Evolutionary conservation across 352 stramenopile genomes (phyloP), one percentile per base, ranked within the genome.

Genomic region (Phytophthora syringae): DNA sequence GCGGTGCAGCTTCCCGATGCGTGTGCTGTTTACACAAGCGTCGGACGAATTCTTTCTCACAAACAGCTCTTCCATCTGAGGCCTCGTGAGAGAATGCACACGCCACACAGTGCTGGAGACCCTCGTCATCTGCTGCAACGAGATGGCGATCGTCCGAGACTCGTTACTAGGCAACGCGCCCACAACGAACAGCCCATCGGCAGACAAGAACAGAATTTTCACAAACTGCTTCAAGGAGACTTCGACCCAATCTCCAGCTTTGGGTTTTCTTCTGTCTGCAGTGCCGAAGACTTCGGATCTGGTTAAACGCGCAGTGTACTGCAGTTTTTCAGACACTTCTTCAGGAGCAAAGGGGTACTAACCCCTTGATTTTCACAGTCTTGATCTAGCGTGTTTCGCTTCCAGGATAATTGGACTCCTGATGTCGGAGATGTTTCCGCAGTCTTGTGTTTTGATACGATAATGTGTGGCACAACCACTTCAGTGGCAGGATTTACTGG

Each of bases 191-290:
- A 59, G 18, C 6, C 65, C 73, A 15, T 86, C 76, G 1, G 28
- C 21, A 15, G 78, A 82, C 15, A 84, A 30, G 36, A 72, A 72
- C 7, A 60, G 39, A 55, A 90, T 78, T 50, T 73, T 76, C 16
- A 89, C 16, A 32, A 83, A 89, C 37, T 74, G 67, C 45, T 84
- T 83, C 18, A 67, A 34, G 15, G 27, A 52, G 16, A 91, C 18
- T 64, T 91, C 71, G 10, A 91, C 40, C 80, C 82, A 88, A 21
- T 91, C 77, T 16, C 82, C 74, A 28, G 48, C 43, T 16, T 76
- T 79, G 7, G 80, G 78, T 10, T 52, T 71, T 15, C 32, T 51
- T 43, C 25, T 25, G 21, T 12, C 40, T 53, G 45, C 24, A 13
- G 40, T 53, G 1, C n/a, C 28, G 12, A 21, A 28, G 16, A 13